Conservation (phyloP, 345 rosid species). For the Murraya paniculata region DNA sequence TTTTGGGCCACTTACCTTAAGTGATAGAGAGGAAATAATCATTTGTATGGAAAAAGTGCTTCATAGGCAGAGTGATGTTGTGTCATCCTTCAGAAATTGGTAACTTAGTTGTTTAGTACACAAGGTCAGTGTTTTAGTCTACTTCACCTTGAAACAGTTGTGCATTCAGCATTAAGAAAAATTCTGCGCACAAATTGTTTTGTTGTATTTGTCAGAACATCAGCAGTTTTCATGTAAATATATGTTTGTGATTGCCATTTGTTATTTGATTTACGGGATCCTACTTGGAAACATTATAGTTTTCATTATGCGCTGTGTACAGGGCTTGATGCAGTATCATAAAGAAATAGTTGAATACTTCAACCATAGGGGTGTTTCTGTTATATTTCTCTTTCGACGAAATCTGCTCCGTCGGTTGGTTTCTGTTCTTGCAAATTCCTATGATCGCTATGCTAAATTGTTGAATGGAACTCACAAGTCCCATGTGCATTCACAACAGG, state of each 20-base stretch:
- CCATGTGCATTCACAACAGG: conserved; percentile 90
- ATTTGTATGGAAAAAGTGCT: background rate
- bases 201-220: background rate
- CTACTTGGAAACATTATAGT: background rate
- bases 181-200: background rate
- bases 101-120: background rate
- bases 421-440: conserved; percentile 79
- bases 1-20: background rate
- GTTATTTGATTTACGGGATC: background rate
- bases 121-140: background rate
- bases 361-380: conserved; percentile 75
- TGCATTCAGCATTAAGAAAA: background rate
- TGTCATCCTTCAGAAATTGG: background rate
- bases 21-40: background rate
- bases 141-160: background rate
- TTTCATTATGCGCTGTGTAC: conserved; percentile 14
- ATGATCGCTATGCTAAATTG: conserved; percentile 78
- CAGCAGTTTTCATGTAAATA: background rate
- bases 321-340: conserved; percentile 84
- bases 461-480: conserved; percentile 96
- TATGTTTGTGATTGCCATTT: background rate
- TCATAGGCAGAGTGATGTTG: background rate
- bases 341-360: conserved; percentile 67
- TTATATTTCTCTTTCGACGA: conserved; percentile 71
- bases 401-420: conserved; percentile 84